Conservation (phyloP, 352 stramenopile species). For the Phytophthora pini region DNA sequence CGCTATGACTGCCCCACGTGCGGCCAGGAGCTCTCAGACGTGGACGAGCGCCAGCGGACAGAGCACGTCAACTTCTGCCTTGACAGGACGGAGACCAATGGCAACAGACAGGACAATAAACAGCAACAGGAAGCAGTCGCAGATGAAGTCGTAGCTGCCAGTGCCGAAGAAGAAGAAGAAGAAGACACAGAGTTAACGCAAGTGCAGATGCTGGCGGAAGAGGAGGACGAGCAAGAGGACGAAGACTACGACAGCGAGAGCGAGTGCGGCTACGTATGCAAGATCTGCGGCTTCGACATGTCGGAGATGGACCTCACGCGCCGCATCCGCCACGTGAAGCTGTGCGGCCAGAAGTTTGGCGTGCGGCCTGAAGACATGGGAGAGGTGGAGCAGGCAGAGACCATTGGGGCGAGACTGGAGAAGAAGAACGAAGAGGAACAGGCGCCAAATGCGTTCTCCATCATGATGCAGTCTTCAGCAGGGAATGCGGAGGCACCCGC, state of each 20-base stretch:
- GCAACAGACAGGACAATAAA: background rate
- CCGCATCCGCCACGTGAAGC: conserved; percentile 84
- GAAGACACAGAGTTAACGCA: conserved; percentile 1
- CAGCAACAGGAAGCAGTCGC: background rate
- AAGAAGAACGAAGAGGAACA: conserved; percentile 2
- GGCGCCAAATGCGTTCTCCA: conserved; percentile 51
- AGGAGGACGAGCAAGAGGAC: conserved; percentile 4
- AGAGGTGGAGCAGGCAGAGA: conserved; percentile 34
- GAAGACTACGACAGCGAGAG: conserved; percentile 14
- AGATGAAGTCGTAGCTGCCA: background rate
- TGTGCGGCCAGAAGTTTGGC: conserved; percentile 74
- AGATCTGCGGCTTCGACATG: conserved; percentile 72
- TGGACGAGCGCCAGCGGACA: conserved; percentile 66
- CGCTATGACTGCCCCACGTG: conserved; percentile 66
- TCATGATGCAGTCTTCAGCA: conserved; percentile 65
- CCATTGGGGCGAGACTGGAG: conserved; percentile 25
- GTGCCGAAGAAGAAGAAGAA: conserved; percentile 3
- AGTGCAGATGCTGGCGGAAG: background rate
- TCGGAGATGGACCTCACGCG: conserved; percentile 39
- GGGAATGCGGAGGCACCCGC: conserved; percentile 5
- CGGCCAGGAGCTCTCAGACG: conserved; percentile 61
- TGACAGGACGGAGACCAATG: conserved; percentile 31
- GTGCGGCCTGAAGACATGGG: conserved; percentile 60
- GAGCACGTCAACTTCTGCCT: conserved; percentile 80
- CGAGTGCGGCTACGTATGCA: conserved; percentile 56